These are phyloP conservation scores for Saturnispora mendoncae DNA, from an alignment of 805 yeast species.

Conservation along the genomic window DNA sequence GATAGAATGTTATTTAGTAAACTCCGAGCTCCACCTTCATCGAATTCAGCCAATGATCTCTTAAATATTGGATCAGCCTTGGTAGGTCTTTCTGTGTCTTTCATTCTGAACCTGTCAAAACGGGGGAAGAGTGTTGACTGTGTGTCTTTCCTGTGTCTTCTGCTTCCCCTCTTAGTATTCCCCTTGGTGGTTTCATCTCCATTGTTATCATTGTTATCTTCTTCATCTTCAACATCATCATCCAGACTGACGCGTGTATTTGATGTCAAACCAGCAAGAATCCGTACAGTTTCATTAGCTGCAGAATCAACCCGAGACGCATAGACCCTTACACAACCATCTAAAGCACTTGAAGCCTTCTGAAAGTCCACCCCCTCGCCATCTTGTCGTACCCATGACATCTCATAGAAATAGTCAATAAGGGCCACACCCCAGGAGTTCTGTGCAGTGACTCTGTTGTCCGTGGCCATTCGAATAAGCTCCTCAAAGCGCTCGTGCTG, in stretches of 20 bases:
- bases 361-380: slow-evolving; percentile 81
- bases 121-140: slow-evolving; percentile 3
- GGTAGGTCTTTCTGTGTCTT: slow-evolving; percentile 41
- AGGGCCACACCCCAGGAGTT: slow-evolving; percentile 89
- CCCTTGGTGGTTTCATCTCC: slow-evolving; percentile 15
- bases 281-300: slow-evolving; percentile 79
- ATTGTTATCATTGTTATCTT: slow-evolving; percentile 12
- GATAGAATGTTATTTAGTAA: slow-evolving; percentile 41
- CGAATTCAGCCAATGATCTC: slow-evolving; percentile 47
- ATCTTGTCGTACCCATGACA: slow-evolving; percentile 56
- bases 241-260: slow-evolving; percentile 17
- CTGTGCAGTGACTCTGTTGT: slow-evolving; percentile 71
- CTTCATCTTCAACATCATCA: slow-evolving; percentile 17
- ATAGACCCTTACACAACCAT: slow-evolving; percentile 91
- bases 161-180: slow-evolving; percentile 11
- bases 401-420: slow-evolving; percentile 85
- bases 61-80: slow-evolving; percentile 50
- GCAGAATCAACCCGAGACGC: slow-evolving; percentile 87
- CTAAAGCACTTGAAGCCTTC: slow-evolving; percentile 82
- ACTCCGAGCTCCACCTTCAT: slow-evolving; percentile 56
- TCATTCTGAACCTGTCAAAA: slow-evolving; percentile 34
- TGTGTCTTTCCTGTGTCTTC: not conserved
- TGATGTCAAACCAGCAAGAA: slow-evolving; percentile 35
- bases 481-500: slow-evolving; percentile 41
- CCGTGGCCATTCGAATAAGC: slow-evolving; percentile 79